Base-by-base conservation (phyloP, 2,329 filamentous ascomycete genomes). In the Didymella arachidicola region DNA sequence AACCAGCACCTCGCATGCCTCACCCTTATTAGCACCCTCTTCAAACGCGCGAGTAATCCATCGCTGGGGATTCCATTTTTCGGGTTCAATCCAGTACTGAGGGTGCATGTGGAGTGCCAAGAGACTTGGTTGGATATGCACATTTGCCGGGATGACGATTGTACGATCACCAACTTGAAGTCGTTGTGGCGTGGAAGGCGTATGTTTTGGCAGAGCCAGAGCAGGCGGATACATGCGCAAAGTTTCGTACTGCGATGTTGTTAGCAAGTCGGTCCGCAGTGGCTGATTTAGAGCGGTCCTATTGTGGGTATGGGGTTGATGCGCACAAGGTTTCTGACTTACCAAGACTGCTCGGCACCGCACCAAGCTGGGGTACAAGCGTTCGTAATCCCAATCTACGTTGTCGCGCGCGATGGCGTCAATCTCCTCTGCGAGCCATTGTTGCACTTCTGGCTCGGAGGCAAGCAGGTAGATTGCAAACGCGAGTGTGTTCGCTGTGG, bases 401-500 rank as follows among this genome's bases (percentile, higher is more conserved):
- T 45, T 12, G 3, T 25, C 16, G 2, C 4, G n/a, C 14, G 25
- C 29, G 25, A 44, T n/a, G 0, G 27, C 16, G 18, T 45, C 22
- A 25, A 30, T 3, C 18, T 45, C 27, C 18, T 45, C 22, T 14
- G 43, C n/a, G n/a, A 45, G 43, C 43, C 43, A 45, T 12, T 5
- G 10, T 32, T 45, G 43, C 3, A 45, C 5, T 19, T 14, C 27
- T 29, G 27, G 43, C 10, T 45, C 43, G n/a, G 6, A 84, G 18
- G 18, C 29, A 47, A 47, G 44, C 44, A 45, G 19, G 12, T 36
- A 47, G 19, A 36, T 19, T 1, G 43, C 43, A 14, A 29, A 45
- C 3, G 27, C 43, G 16, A 45, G n/a, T 0, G 78, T 79, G 27
- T 81, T 78, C 0, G 82, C 80, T 0, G 81, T 82, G 0, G 82